Conservation (phyloP, 2,329 filamentous ascomycete species). For the Arthrobotrys iridis region DNA sequence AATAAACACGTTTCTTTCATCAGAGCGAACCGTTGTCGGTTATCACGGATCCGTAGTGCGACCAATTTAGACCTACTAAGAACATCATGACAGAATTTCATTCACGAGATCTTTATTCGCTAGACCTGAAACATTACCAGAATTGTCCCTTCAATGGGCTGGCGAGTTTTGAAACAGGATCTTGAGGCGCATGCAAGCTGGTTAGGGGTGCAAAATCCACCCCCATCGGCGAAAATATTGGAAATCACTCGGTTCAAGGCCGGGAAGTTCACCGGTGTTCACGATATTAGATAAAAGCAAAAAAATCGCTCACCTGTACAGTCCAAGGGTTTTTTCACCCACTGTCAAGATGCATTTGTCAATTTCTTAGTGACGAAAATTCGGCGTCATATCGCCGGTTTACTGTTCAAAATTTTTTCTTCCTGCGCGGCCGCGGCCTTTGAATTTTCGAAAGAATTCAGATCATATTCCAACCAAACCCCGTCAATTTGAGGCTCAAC, state of each 20-base stretch:
- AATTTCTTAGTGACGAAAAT: conserved; percentile 5
- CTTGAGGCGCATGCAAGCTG: conserved; percentile 5
- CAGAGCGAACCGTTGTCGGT: conserved; percentile 19
- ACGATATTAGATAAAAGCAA: conserved; percentile 8
- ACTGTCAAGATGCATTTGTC: background rate
- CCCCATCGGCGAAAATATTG: conserved; percentile 26
- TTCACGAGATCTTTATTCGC: conserved; percentile 28
- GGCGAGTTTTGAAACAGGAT: conserved; percentile 37
- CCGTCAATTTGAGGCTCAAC: conserved; percentile 51
- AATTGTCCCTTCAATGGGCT: conserved; percentile 11
- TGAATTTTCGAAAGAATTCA: conserved; percentile 2
- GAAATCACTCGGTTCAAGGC: conserved; percentile 24
- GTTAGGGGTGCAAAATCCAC: conserved; percentile 18
- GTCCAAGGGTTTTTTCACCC: conserved; percentile 2
- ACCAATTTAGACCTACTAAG: background rate
- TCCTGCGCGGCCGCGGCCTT: background rate
- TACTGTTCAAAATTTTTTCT: background rate
- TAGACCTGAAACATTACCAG: conserved; percentile 27
- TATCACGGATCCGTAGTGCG: conserved; percentile 26
- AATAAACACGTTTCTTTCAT: conserved; percentile 43
- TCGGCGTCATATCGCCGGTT: conserved; percentile 8
- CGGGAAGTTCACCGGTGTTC: conserved; percentile 32
- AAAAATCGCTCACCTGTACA: conserved; percentile 42
- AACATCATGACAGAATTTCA: conserved; percentile 13
- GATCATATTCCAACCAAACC: conserved; percentile 14